Evolutionary conservation across 106 monocot species (phyloP).

Genomic region (Cymbidium sinense): DNA sequence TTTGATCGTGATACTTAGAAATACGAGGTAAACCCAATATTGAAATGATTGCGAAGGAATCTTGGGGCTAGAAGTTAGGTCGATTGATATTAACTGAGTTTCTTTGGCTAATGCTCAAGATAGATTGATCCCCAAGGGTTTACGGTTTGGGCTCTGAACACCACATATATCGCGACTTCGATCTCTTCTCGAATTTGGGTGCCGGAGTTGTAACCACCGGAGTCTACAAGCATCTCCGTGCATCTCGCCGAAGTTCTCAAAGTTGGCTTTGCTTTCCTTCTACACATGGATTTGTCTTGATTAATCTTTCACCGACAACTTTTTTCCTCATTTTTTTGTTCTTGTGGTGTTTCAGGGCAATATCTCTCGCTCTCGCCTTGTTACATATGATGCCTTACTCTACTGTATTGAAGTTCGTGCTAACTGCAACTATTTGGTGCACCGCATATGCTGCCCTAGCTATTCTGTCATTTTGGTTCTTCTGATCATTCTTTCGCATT

Average conservation of each 20-base stretch:
- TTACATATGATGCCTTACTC: slow-evolving; percentile 12
- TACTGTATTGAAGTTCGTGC: slow-evolving; percentile 15
- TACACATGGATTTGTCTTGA: background rate
- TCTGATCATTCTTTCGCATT: slow-evolving; percentile 6
- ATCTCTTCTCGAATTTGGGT: background rate
- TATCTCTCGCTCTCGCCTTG: background rate
- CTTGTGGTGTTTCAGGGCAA: background rate
- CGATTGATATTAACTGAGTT: too few species aligned
- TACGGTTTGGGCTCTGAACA: background rate
- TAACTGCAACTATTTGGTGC: slow-evolving; percentile 40
- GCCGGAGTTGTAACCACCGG: background rate
- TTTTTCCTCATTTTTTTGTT: background rate
- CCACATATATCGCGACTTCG: background rate
- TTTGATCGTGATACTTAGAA: too few species aligned
- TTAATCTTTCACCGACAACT: background rate
- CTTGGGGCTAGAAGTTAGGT: too few species aligned
- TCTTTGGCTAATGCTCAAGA: too few species aligned
- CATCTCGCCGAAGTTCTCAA: background rate
- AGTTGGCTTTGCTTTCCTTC: background rate
- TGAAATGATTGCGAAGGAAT: too few species aligned
- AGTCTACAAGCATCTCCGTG: background rate
- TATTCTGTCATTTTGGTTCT: slow-evolving; percentile 7
- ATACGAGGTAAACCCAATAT: too few species aligned
- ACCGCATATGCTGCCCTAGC: slow-evolving; percentile 27
- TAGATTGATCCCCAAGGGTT: background rate